These are phyloP conservation scores for Thraustochytrium sp. DNA, from an alignment of 352 stramenopile species.

Conservation along the genomic window DNA sequence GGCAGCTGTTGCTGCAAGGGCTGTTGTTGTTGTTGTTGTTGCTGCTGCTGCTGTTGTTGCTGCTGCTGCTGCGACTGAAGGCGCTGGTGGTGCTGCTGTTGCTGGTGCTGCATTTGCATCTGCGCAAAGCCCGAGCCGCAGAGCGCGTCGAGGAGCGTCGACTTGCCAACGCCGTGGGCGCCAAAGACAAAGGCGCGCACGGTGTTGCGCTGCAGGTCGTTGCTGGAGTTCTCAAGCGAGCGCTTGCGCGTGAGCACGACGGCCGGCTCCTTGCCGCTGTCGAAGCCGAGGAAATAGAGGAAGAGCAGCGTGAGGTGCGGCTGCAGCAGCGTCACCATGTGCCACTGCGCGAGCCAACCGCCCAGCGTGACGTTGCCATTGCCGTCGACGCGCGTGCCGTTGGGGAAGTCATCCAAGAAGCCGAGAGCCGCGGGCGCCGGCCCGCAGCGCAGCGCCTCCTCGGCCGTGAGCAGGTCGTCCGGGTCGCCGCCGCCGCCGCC, in stretches of 20 bases:
- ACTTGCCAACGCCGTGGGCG: slow-evolving; percentile 28
- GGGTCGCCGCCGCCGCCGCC: neutral
- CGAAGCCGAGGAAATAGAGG: slow-evolving; percentile 37
- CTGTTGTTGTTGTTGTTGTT: too few relatives aligned
- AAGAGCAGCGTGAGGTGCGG: slow-evolving; percentile 35
- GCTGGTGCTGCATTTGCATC: too few relatives aligned
- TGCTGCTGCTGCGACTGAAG: too few relatives aligned
- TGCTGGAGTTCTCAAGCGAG: neutral
- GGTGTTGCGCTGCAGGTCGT: slow-evolving; percentile 1
- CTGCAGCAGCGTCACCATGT: slow-evolving; percentile 16
- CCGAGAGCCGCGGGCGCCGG: neutral
- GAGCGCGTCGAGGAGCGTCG: slow-evolving; percentile 17
- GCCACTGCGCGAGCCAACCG: slow-evolving; percentile 19
- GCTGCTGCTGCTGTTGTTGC: too few relatives aligned
- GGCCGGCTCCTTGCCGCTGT: slow-evolving; percentile 12
- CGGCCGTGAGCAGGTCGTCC: neutral
- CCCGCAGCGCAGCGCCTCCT: neutral
- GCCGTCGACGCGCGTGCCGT: slow-evolving; percentile 2
- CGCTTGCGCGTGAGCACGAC: neutral
- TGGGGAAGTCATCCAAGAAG: neutral
- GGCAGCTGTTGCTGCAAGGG: too few relatives aligned
- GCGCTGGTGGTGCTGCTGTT: too few relatives aligned
- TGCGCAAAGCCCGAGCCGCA: neutral
- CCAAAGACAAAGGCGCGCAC: slow-evolving; percentile 39
- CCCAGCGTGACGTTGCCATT: slow-evolving; percentile 15